These are phyloP conservation scores for Yamadazyma taylorii DNA, from an alignment of 1,139 yeast species.

Conservation along the genomic window DNA sequence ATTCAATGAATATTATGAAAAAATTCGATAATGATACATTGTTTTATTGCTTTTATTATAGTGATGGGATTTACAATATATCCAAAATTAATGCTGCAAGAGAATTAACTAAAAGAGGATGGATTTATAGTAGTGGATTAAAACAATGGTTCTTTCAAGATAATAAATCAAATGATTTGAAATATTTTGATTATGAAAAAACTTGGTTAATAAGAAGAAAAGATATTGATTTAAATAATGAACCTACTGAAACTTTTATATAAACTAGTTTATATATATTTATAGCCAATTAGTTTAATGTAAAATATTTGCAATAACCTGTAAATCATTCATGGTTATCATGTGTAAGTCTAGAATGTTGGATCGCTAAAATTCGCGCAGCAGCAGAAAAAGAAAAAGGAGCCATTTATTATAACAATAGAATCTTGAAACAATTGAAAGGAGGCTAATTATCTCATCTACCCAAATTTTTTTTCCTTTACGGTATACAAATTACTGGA, in stretches of 20 bases:
- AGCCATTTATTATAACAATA: background rate
- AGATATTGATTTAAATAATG: conserved; percentile 29
- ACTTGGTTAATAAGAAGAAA: conserved; percentile 86
- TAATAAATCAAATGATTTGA: conserved; percentile 56
- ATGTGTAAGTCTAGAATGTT: too few relatives aligned
- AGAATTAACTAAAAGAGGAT: conserved; percentile 78
- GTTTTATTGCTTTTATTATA: conserved; percentile 88
- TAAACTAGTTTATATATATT: background rate
- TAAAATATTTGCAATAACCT: too few relatives aligned
- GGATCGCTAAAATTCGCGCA: too few relatives aligned
- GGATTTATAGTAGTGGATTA: conserved; percentile 79
- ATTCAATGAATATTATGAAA: conserved; percentile 53
- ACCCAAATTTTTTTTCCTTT: too few relatives aligned
- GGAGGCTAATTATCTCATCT: too few relatives aligned
- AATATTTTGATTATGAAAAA: conserved; percentile 87
- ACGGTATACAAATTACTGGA: too few relatives aligned
- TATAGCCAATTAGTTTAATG: too few relatives aligned
- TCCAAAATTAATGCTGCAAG: conserved; percentile 75
- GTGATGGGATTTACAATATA: conserved; percentile 45
- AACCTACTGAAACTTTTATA: conserved; percentile 3
- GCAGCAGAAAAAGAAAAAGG: conserved; percentile 1
- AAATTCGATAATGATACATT: conserved; percentile 86
- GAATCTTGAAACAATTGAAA: conserved; percentile 1
- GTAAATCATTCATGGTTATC: too few relatives aligned
- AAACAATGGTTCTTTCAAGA: conserved; percentile 79